phyloP scores from a whole-genome alignment of 495 filamentous ascomycete species.

The Aspergillus biplanus region DNA sequence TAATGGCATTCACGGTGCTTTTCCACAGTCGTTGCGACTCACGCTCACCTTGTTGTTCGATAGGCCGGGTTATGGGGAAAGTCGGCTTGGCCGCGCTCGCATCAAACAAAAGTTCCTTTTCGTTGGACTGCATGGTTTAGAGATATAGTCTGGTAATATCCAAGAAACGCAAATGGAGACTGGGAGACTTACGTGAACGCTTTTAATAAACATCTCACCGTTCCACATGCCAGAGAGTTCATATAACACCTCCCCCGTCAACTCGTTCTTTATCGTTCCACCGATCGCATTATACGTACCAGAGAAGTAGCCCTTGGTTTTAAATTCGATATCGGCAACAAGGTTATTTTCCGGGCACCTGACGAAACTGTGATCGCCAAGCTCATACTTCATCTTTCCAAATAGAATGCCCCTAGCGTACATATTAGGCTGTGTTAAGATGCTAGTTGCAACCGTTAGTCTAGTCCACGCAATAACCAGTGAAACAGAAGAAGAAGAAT shows the following conservation, averaged over 20 bases:
- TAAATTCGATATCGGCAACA: slow-evolving; percentile 95
- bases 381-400: slow-evolving; percentile 99
- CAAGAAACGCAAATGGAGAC: not conserved
- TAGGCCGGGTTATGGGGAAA: slow-evolving; percentile 71
- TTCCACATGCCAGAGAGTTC: slow-evolving; percentile 94
- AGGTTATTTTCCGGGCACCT: slow-evolving; percentile 85
- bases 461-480: not conserved
- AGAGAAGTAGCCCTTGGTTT: slow-evolving; percentile 96
- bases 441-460: slow-evolving; percentile 48
- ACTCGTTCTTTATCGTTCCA: slow-evolving; percentile 86
- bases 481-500: not conserved
- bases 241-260: slow-evolving; percentile 81
- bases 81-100: slow-evolving; percentile 76
- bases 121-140: slow-evolving; percentile 64
- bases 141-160: slow-evolving; percentile 5
- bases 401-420: slow-evolving; percentile 97
- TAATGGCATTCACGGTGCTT: slow-evolving; percentile 77
- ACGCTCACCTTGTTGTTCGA: slow-evolving; percentile 85
- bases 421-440: slow-evolving; percentile 98
- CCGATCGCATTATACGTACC: slow-evolving; percentile 97
- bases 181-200: slow-evolving; percentile 65
- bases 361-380: slow-evolving; percentile 96
- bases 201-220: slow-evolving; percentile 88
- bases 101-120: slow-evolving; percentile 89
- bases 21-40: slow-evolving; percentile 91